Conservation (phyloP, 441 rosid genomes). For the Populus tomentosa region DNA sequence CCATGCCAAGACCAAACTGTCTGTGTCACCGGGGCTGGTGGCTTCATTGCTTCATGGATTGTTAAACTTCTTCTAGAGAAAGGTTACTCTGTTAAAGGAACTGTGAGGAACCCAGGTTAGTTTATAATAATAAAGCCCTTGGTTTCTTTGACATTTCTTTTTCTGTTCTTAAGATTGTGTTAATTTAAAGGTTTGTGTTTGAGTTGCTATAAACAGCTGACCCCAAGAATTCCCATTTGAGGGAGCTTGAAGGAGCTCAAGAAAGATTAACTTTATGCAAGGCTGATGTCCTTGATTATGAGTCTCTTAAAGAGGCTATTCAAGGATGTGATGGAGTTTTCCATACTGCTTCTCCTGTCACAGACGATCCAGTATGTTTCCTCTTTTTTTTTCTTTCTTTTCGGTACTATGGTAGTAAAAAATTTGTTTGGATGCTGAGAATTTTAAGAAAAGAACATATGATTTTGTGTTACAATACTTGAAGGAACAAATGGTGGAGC, state of each 20-base stretch:
- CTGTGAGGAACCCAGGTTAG: constrained; percentile 73
- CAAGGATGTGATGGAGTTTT: constrained; percentile 80
- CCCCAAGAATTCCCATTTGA: constrained; percentile 74
- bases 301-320: constrained; percentile 58
- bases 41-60: constrained; percentile 90
- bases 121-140: background rate
- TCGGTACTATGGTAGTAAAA: background rate
- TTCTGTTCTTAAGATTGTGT: background rate
- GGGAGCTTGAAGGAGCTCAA: constrained; percentile 79
- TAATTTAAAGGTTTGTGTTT: background rate
- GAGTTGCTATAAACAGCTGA: constrained; percentile 32
- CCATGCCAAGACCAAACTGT: constrained; percentile 55
- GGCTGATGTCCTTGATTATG: constrained; percentile 79
- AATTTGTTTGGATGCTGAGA: constrained; percentile 22
- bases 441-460: background rate
- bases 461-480: too few species aligned
- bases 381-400: background rate
- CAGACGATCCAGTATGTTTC: constrained; percentile 70
- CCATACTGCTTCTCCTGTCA: constrained; percentile 84
- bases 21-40: constrained; percentile 95
- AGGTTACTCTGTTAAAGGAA: constrained; percentile 76
- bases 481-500: too few species aligned
- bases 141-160: too few species aligned
- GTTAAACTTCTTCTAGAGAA: constrained; percentile 71
- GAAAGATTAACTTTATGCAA: constrained; percentile 66